Evolutionary conservation across 2,329 filamentous ascomycete species (phyloP).

Genomic region (Ilyonectria sp.): DNA sequence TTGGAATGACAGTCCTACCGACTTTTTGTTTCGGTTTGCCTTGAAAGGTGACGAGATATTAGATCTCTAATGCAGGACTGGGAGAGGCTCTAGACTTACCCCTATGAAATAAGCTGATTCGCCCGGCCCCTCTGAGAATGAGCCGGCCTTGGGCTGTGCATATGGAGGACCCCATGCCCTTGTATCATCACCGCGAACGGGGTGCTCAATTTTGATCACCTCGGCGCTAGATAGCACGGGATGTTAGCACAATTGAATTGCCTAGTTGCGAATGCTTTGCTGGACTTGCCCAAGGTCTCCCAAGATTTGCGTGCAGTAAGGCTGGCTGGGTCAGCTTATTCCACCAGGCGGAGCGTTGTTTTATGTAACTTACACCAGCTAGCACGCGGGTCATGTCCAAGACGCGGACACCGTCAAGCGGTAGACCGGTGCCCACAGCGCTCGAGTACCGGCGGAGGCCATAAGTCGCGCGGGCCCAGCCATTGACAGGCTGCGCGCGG

Average conservation of each 20-base stretch:
- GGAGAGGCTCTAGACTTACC: constrained; percentile 63
- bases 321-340: constrained; percentile 66
- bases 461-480: constrained; percentile 28
- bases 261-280: constrained; percentile 13
- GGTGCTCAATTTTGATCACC: constrained; percentile 98
- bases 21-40: constrained; percentile 98
- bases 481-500: constrained; percentile 36
- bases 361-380: constrained; percentile 80
- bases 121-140: constrained; percentile 77
- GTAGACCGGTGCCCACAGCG: constrained; percentile 59
- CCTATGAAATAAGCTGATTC: constrained; percentile 96
- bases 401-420: constrained; percentile 88
- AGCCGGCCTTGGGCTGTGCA: constrained; percentile 79
- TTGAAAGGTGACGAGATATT: constrained; percentile 54
- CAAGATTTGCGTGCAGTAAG: constrained; percentile 97
- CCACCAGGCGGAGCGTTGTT: constrained; percentile 6
- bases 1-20: constrained; percentile 91
- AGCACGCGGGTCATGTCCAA: constrained; percentile 97
- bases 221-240: constrained; percentile 76
- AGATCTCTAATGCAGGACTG: background rate
- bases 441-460: constrained; percentile 51
- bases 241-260: constrained; percentile 30
- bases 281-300: constrained; percentile 89
- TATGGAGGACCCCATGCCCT: constrained; percentile 97
- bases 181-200: constrained; percentile 91